Evolutionary conservation across 2,329 filamentous ascomycete species (phyloP).

Genomic region (Alternaria sp.): DNA sequence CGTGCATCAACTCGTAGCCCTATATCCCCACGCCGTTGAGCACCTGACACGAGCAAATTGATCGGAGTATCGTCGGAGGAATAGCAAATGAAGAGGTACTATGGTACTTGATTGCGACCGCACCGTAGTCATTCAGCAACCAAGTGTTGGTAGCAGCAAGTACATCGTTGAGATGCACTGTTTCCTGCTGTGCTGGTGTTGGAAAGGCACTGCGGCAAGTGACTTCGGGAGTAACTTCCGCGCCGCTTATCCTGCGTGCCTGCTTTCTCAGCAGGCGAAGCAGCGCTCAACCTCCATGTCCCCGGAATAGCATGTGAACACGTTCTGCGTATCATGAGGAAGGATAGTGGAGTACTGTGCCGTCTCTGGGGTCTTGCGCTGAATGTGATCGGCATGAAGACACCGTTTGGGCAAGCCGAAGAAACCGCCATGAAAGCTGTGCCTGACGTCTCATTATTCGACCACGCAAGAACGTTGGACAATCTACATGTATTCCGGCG

Average conservation of each 20-base stretch:
- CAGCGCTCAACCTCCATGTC: neutral
- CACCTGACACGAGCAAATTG: conserved; percentile 19
- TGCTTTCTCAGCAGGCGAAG: neutral
- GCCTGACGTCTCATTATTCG: neutral
- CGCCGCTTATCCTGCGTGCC: neutral
- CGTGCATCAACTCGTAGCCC: conserved; percentile 1
- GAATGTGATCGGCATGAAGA: neutral
- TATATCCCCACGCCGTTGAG: conserved; percentile 10
- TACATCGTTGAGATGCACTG: conserved; percentile 2
- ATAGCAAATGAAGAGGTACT: conserved; percentile 17
- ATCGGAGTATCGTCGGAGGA: conserved; percentile 13
- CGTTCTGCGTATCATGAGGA: neutral
- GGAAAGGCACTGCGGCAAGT: neutral
- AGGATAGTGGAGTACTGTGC: neutral
- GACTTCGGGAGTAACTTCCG: neutral
- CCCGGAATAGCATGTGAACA: neutral
- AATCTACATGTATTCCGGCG: neutral
- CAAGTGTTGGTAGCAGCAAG: neutral
- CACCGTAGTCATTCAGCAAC: conserved; percentile 10
- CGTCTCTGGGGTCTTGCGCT: neutral
- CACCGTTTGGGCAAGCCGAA: neutral
- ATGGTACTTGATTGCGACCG: conserved; percentile 19
- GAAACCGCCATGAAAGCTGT: neutral
- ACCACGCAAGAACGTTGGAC: neutral
- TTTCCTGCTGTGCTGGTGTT: neutral